phyloP scores from a whole-genome alignment of 257 asterid genomes.

The Gynochthodes officinalis region DNA sequence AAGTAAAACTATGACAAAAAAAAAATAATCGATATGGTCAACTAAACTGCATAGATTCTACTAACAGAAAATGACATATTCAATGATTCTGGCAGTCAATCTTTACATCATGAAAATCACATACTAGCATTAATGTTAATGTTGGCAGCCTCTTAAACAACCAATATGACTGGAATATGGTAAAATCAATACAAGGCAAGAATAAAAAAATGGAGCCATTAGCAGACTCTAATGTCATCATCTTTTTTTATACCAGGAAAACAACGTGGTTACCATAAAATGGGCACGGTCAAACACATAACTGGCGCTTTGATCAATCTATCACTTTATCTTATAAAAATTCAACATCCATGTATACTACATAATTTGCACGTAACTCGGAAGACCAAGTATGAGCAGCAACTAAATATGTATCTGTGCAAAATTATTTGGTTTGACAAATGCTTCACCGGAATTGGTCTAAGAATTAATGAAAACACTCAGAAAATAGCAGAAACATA shows the following conservation, averaged over 20 bases:
- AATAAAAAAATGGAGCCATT: not conserved
- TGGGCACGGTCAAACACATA: constrained; percentile 7
- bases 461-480: not conserved
- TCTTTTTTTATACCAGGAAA: no score
- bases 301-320: constrained; percentile 6
- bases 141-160: not conserved
- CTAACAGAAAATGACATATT: constrained; percentile 4
- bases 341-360: not conserved
- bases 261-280: no score
- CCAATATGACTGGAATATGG: not conserved
- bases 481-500: not conserved
- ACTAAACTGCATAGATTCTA: no score
- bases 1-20: not conserved
- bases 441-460: not conserved
- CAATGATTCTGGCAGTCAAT: constrained; percentile 9
- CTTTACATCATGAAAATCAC: no score
- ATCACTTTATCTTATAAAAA: not conserved
- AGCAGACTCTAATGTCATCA: constrained; percentile 12
- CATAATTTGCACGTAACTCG: no score
- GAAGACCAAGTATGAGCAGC: no score
- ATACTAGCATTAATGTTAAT: not conserved
- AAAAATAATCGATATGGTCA: not conserved
- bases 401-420: no score
- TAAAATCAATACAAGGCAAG: not conserved
- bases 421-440: no score